A percentile compares a stretch with the other conserved stretches of the same genome.
phyloP scores from a whole-genome alignment of 2,329 filamentous ascomycete species.

The Endoconidiophora laricicola region DNA sequence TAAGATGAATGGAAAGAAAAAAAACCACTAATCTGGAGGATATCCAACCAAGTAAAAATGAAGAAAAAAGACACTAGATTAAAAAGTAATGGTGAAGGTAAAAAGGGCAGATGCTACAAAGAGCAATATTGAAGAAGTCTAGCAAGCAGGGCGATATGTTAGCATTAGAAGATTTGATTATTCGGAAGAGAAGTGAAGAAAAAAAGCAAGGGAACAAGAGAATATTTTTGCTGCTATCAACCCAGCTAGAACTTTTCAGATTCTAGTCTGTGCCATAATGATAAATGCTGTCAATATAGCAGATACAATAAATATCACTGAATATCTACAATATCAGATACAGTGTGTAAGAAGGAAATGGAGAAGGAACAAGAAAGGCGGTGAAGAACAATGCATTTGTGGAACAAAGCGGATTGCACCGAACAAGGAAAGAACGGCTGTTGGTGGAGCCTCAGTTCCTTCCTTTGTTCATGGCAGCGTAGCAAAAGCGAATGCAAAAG shows the following conservation, averaged over 20 bases:
- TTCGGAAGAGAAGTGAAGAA: neutral
- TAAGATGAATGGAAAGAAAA: neutral
- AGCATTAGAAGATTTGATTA: neutral
- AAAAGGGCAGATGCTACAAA: neutral
- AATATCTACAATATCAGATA: too few species aligned
- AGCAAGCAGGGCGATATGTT: neutral
- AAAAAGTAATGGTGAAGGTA: too few species aligned
- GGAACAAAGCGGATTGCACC: neutral
- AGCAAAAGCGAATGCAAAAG: neutral
- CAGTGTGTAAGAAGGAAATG: neutral
- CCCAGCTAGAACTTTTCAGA: neutral
- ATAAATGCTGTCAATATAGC: too few species aligned
- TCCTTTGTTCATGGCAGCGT: neutral
- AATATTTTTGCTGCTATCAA: too few species aligned
- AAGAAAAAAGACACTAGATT: neutral
- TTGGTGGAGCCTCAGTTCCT: neutral
- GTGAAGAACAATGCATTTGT: slow-evolving; percentile 2
- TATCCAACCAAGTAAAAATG: neutral
- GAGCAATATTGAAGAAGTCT: neutral
- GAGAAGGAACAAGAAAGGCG: neutral
- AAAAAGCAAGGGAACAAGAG: neutral
- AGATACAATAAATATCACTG: too few species aligned
- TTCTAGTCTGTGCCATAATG: too few species aligned
- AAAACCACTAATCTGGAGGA: neutral
- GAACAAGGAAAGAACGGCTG: neutral